Evolutionary conservation across 2,329 filamentous ascomycete species (phyloP).

Genomic region (Trichoderma sp.): DNA sequence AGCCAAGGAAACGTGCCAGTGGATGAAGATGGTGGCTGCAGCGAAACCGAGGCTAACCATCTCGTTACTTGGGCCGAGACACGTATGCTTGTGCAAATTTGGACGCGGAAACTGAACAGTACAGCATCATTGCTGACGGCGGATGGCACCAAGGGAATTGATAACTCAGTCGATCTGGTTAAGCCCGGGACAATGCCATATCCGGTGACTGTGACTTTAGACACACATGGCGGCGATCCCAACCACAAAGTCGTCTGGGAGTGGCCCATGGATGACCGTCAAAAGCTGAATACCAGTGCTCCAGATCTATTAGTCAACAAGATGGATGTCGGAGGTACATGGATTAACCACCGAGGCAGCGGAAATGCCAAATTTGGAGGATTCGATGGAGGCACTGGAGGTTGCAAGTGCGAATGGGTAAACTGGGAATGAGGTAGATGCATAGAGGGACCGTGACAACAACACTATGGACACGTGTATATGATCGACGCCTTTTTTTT

Average conservation of each 20-base stretch:
- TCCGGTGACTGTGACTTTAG: constrained; percentile 58
- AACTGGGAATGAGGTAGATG: constrained; percentile 43
- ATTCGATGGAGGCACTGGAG: constrained; percentile 61
- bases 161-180: constrained; percentile 33
- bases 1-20: constrained; percentile 42
- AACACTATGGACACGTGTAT: not conserved
- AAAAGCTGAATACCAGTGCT: constrained; percentile 44
- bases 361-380: constrained; percentile 53
- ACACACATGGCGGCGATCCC: constrained; percentile 60
- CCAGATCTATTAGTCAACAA: constrained; percentile 49
- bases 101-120: constrained; percentile 52
- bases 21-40: constrained; percentile 56
- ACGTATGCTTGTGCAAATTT: constrained; percentile 63
- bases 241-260: constrained; percentile 54
- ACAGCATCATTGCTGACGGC: constrained; percentile 41
- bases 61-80: constrained; percentile 60
- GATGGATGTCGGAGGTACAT: constrained; percentile 48
- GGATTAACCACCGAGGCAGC: constrained; percentile 51
- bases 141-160: constrained; percentile 30
- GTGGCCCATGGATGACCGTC: constrained; percentile 48
- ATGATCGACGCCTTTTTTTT: not conserved
- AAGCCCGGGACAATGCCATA: constrained; percentile 62
- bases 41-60: constrained; percentile 51
- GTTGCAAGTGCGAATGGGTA: constrained; percentile 60
- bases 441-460: too few species aligned